phyloP scores from a whole-genome alignment of 768 basidiomycete species.

The Auriculariales sp. region DNA sequence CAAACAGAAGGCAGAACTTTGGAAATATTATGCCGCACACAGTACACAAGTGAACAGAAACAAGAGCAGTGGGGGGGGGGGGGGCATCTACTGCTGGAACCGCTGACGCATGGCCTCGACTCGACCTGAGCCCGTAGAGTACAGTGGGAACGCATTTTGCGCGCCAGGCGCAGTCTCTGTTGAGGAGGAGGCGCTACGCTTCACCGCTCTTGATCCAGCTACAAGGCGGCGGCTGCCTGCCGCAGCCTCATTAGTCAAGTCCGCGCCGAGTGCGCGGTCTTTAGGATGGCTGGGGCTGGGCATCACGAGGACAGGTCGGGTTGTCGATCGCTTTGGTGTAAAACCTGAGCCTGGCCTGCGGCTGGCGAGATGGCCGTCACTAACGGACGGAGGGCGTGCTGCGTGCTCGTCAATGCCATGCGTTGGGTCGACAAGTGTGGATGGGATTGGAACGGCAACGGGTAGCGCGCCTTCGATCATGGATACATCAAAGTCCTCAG shows the following conservation, averaged over 20 bases:
- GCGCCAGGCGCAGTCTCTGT: not conserved
- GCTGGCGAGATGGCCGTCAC: not conserved
- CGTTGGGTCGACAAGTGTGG: too few species aligned
- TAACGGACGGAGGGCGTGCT: too few species aligned
- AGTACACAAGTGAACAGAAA: too few species aligned
- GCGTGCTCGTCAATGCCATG: too few species aligned
- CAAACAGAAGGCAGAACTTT: too few species aligned
- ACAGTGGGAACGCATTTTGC: not conserved
- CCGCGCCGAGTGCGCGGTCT: not conserved
- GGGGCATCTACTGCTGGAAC: not conserved
- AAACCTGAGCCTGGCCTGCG: not conserved
- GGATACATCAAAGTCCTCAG: not conserved
- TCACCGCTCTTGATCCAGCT: not conserved
- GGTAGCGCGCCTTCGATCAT: not conserved
- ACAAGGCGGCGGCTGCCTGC: not conserved
- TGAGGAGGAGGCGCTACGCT: too few species aligned
- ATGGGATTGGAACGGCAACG: not conserved
- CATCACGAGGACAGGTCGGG: not conserved
- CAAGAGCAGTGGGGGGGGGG: too few species aligned
- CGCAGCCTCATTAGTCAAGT: not conserved
- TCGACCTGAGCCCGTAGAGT: not conserved
- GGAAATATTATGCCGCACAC: too few species aligned
- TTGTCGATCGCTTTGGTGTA: not conserved
- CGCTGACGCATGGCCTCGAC: not conserved
- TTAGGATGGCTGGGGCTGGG: not conserved